Base-by-base conservation (phyloP, 108 stramenopile species). In the Cyclotella cryptica region DNA sequence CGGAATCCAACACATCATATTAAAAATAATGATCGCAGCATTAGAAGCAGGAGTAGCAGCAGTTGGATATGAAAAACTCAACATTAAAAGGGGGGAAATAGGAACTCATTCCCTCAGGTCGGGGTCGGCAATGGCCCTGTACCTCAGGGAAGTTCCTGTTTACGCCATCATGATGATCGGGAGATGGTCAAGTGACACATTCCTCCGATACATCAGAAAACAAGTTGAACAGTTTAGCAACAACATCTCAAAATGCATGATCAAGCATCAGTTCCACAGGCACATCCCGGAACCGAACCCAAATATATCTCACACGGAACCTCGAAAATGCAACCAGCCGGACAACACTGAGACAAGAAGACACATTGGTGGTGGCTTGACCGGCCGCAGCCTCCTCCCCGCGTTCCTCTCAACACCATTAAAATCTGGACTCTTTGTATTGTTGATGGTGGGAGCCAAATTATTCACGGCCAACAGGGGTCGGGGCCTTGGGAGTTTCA, bases 141-240 rank as follows among this genome's bases (percentile, higher is more conserved):
- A 63, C 26, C 58, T 77, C 10, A 68, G 24, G 0, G 69, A 69
- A 19, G 5, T n/a, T 1, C 76, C 76, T 0, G 55, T 77, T 15
- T 77, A 70, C 45, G 49, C 60, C 7, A 77, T 77, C 43, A 77
- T 70, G 68, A 27, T 77, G 29, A 66, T 67, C 9, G 61, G 77
- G 18, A 42, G 77, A 42, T 78, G 77, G 77, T 71, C 70, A 22
- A 67, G 65, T 53, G 69, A 78, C 47, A 60, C 70, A 10, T 71
- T 69, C 39, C 19, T 78, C 0, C 59, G 60, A 0, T 67, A 78
- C 70, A 78, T 78, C 2, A 10, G 77, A 0, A 71, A 78, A 58
- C 68, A 78, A 22, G 70, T 78, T 1, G 62, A 78, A 6, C 61
- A 78, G 22, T 78, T 78, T 30, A 29, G 28, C 3, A 61, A 40